Evolutionary conservation across 305 asterid species (phyloP).

Genomic region (Fraxinus paxiana): DNA sequence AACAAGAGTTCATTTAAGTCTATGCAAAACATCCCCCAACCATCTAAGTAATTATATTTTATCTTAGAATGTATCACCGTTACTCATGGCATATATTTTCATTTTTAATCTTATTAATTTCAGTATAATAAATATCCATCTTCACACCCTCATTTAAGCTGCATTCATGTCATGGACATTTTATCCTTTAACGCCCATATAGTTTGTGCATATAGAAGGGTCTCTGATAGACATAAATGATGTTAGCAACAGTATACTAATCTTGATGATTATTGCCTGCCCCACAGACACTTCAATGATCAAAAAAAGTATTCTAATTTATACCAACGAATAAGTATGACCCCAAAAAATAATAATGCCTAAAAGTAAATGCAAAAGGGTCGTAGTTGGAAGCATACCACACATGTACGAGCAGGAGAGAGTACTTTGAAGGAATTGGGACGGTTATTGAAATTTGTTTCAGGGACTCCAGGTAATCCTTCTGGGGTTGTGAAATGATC

Average conservation of each 20-base stretch:
- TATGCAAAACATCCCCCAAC: background rate
- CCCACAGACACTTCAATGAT: background rate
- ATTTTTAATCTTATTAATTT: background rate
- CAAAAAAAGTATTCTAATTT: background rate
- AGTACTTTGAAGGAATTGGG: slow-evolving; percentile 89
- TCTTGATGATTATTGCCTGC: background rate
- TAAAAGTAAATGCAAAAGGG: background rate
- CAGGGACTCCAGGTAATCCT: slow-evolving; percentile 92
- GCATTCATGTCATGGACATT: background rate
- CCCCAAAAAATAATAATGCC: background rate
- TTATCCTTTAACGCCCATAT: background rate
- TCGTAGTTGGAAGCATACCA: slow-evolving; percentile 45
- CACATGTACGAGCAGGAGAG: slow-evolving; percentile 82
- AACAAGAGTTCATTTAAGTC: background rate
- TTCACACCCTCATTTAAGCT: background rate
- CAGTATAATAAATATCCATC: background rate
- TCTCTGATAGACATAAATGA: background rate
- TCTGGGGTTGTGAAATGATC: slow-evolving; percentile 96
- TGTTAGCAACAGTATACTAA: background rate
- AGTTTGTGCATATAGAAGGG: background rate
- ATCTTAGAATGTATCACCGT: background rate
- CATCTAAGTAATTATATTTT: background rate
- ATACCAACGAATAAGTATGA: background rate
- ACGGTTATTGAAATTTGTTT: slow-evolving; percentile 83
- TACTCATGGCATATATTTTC: background rate